phyloP scores from a whole-genome alignment of 2,329 filamentous ascomycete genomes.

The Fusarium sp. region DNA sequence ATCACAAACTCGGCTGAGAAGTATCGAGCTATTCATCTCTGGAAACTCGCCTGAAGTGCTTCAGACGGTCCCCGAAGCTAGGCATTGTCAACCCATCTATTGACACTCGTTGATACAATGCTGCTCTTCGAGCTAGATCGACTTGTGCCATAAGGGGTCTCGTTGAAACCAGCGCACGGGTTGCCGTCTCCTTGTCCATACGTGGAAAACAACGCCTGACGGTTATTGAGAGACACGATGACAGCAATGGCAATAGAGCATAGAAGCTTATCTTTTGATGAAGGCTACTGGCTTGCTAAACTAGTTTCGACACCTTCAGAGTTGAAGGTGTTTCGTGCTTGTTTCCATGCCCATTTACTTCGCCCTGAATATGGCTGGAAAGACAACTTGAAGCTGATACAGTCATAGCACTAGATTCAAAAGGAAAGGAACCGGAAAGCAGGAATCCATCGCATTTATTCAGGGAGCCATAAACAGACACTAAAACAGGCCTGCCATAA shows the following conservation, averaged over 20 bases:
- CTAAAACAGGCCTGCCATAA: not conserved
- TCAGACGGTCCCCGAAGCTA: not conserved
- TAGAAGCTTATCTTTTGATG: not conserved
- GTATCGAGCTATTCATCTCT: not conserved
- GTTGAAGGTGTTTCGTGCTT: not conserved
- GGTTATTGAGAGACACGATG: not conserved
- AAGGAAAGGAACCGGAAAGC: conserved; percentile 1
- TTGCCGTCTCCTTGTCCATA: not conserved
- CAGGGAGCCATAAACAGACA: not conserved
- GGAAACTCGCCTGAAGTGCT: not conserved
- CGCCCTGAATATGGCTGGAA: not conserved
- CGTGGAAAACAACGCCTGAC: not conserved
- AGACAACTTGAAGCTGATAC: conserved; percentile 20
- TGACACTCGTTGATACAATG: not conserved
- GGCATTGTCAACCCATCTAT: not conserved
- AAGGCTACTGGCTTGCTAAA: not conserved
- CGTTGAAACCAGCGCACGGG: not conserved
- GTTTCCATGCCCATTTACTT: not conserved
- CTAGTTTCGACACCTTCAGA: not conserved
- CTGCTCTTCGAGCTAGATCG: not conserved
- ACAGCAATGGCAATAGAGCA: not conserved
- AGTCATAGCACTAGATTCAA: conserved; percentile 16
- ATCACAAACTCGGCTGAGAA: conserved; percentile 6
- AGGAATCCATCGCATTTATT: not conserved
- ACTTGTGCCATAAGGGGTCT: conserved; percentile 1